A percentile compares a stretch with the other conserved stretches of the same genome.
Evolutionary conservation across 1,284 basidiomycete species (phyloP).

Genomic region (Cystobasidium pallidum): DNA sequence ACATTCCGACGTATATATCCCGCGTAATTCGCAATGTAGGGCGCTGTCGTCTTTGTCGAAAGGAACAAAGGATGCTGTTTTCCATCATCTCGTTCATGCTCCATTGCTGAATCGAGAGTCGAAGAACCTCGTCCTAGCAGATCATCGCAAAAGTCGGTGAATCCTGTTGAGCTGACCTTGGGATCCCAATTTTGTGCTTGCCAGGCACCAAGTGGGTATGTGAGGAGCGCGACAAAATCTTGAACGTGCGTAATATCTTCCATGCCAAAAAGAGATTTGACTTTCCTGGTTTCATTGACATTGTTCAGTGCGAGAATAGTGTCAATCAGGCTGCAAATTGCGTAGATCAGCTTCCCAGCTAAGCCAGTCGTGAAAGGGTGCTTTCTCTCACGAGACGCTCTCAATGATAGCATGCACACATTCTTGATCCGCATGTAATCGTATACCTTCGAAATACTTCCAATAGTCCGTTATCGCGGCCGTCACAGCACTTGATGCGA

Average conservation of each 20-base stretch:
- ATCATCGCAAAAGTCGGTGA: slow-evolving; percentile 47
- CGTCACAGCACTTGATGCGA: slow-evolving; percentile 67
- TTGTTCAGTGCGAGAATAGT: slow-evolving; percentile 46
- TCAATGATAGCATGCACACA: slow-evolving; percentile 47
- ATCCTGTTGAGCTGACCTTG: slow-evolving; percentile 46
- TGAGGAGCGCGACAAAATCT: slow-evolving; percentile 51
- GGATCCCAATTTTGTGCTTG: slow-evolving; percentile 52
- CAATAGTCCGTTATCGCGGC: slow-evolving; percentile 50
- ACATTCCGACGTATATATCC: slow-evolving; percentile 46
- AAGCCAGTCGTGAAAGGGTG: too few relatives aligned
- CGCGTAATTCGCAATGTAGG: slow-evolving; percentile 31
- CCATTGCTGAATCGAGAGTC: too few relatives aligned
- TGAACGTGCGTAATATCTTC: slow-evolving; percentile 47
- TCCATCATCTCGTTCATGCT: neutral
- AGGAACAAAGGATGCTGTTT: slow-evolving; percentile 9
- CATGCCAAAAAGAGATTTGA: slow-evolving; percentile 51
- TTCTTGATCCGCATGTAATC: slow-evolving; percentile 44
- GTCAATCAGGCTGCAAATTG: slow-evolving; percentile 46
- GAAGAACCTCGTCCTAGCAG: slow-evolving; percentile 12
- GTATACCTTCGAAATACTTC: slow-evolving; percentile 52
- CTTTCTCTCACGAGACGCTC: slow-evolving; percentile 34
- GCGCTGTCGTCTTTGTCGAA: neutral
- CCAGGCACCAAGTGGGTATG: slow-evolving; percentile 50
- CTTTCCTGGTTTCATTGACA: slow-evolving; percentile 41
- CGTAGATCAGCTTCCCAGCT: neutral